Conservation (phyloP, 108 stramenopile genomes). For the Skeletonema tropicum region DNA sequence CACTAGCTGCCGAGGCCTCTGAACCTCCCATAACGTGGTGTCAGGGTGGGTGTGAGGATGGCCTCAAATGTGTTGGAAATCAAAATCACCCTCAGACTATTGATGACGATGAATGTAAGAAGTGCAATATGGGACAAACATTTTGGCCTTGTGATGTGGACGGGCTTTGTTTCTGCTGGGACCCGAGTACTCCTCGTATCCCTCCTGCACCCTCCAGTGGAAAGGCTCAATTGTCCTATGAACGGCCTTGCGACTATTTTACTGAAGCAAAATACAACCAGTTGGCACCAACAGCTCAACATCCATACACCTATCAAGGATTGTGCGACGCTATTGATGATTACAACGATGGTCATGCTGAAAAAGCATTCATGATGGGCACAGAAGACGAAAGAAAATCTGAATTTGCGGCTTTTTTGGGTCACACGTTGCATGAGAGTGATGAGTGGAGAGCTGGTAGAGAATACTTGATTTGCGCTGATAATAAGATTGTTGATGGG, state of each 20-base stretch:
- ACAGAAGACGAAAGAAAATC: constrained; percentile 35
- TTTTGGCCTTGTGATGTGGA: constrained; percentile 53
- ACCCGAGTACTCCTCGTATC: constrained; percentile 35
- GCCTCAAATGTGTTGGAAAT: constrained; percentile 45
- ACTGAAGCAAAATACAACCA: constrained; percentile 34
- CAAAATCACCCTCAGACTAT: constrained; percentile 49
- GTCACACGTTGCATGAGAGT: constrained; percentile 43
- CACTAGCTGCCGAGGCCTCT: constrained; percentile 3
- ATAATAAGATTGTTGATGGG: constrained; percentile 34
- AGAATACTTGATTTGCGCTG: constrained; percentile 51
- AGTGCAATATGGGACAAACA: constrained; percentile 37
- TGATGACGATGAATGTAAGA: constrained; percentile 28
- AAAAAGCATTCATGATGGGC: constrained; percentile 55
- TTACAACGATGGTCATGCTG: constrained; percentile 48
- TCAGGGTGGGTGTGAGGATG: constrained; percentile 32
- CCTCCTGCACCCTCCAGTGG: constrained; percentile 47
- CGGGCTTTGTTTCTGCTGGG: constrained; percentile 54
- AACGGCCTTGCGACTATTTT: constrained; percentile 48
- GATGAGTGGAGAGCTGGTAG: constrained; percentile 46
- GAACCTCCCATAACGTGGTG: constrained; percentile 41
- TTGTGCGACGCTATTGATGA: constrained; percentile 44
- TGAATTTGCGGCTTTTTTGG: constrained; percentile 42
- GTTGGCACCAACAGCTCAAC: constrained; percentile 34
- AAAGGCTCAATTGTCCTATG: constrained; percentile 33
- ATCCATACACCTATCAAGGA: constrained; percentile 49